Percentiles rank a stretch among this genome's conserved stretches.
phyloP scores from a whole-genome alignment of 2,329 filamentous ascomycete species.

The Aureobasidium leucospermi region DNA sequence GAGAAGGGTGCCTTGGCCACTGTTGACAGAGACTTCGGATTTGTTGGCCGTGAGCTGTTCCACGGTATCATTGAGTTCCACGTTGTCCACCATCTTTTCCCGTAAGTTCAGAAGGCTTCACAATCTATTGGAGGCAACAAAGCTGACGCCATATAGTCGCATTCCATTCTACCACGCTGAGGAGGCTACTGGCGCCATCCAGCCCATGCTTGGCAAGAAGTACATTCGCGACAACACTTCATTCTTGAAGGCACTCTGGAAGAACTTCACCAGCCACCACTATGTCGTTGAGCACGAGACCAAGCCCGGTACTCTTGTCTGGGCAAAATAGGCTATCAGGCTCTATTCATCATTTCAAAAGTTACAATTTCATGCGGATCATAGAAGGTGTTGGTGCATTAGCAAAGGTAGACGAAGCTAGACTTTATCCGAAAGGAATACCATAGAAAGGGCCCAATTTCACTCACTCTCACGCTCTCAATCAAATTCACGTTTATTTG shows the following conservation, averaged over 20 bases:
- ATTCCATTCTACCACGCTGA: constrained; percentile 57
- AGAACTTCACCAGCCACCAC: constrained; percentile 73
- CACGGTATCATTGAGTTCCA: constrained; percentile 58
- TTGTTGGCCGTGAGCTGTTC: constrained; percentile 58
- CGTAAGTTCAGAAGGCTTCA: constrained; percentile 28
- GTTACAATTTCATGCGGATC: not conserved
- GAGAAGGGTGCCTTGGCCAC: constrained; percentile 56
- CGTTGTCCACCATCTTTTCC: constrained; percentile 57
- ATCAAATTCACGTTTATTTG: not conserved
- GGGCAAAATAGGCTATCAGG: not conserved
- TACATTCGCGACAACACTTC: constrained; percentile 32
- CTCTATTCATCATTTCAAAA: not conserved
- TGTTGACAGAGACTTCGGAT: constrained; percentile 58
- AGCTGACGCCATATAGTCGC: constrained; percentile 13
- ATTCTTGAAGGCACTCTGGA: constrained; percentile 76
- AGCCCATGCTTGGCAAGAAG: constrained; percentile 47
- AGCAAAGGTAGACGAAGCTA: not conserved
- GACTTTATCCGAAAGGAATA: not conserved
- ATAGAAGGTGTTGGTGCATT: not conserved
- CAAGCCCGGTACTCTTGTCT: constrained; percentile 5
- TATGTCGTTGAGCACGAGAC: constrained; percentile 52
- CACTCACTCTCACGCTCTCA: not conserved
- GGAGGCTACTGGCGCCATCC: constrained; percentile 52
- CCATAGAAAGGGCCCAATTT: not conserved
- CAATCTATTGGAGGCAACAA: not conserved